Evolutionary conservation across 2,329 filamentous ascomycete genomes (phyloP), one percentile per base, ranked within the genome.

Genomic region (Polytolypa hystricis): DNA sequence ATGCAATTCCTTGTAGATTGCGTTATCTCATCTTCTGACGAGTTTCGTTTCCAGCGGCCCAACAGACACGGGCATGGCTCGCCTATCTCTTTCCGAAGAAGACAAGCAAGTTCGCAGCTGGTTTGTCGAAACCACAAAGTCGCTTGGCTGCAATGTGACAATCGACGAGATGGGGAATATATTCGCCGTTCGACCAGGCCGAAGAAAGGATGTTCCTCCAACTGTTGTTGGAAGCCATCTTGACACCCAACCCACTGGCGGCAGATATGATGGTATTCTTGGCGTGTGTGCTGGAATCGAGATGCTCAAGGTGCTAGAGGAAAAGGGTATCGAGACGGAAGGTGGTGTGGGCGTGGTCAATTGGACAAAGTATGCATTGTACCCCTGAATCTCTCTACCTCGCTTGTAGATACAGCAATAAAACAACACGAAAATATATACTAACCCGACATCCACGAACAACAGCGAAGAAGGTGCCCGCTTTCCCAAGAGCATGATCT

Each of bases 91-190:
- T 14, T 78, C 77, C 2, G 75, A 86, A 47, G 65, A 74, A 2
- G 84, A 89, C 53, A 82, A 79, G 51, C 58, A 72, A 48, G 81
- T 72, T 9, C 73, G 84, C 26, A 74, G 83, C 54, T 91, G 83
- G 83, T 86, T 91, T 44, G 69, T 77, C 0, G 55, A 75, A 12
- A 77, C 74, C 0, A 75, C 74, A 1, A 60, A 73, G 47, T 63
- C 61, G 0, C 61, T 86, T 0, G 80, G 78, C 7, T 89, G 83
- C 54, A 66, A 68, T 3, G 67, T 82, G 5, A 78, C 70, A 0
- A 58, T 84, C 1, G 84, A 91, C 52, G 65, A 73, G 17, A 86
- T 89, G 74, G 83, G 83, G 14, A 91, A 89, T 47, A 81, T 81
- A 42, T 91, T 89, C 52, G 81, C 82, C 1, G 66, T 84, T 3